Evolutionary conservation across 805 yeast species (phyloP), one percentile per base, ranked within the genome.

Genomic region (Candida chilensis): DNA sequence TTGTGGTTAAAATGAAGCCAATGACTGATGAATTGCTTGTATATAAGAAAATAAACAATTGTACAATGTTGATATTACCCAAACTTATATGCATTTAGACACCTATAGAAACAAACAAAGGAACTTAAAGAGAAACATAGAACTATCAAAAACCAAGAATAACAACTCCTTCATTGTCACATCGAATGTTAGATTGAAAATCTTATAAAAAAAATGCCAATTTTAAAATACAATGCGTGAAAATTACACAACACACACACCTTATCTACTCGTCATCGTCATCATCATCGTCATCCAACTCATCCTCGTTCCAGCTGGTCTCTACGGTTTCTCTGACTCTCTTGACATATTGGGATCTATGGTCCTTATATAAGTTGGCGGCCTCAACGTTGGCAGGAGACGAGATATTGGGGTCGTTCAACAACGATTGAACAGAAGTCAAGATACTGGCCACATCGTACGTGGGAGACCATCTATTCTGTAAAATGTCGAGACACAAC

Each of bases 331-430:
- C 94, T 41, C 94, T 74, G 12, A 92, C 98, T 39, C 96, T 64
- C 51, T 86, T 86, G 32, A 79, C 73, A 51, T 92, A 92, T 57
- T 88, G 96, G 17, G 88, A 78, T 39, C 94, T 77, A 52, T 92
- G 97, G 53, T 92, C 98, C 53, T 85, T 84, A 60, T 86, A 92
- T 47, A 92, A 63, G 39, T 86, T 88, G 2, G 98, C 96, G 4
- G 97, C 97, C 55, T 92, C 98, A 5, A 85, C 97, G 45, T 92
- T 92, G 2, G 98, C 98, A 1, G 98, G 98, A 16, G 95, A 83
- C 31, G 88, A 78, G 28, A 88, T 94, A 52, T 92, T 92, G 12
- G 98, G 98, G 52, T 92, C 98, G 56, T 92, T 92, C 43, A 92
- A 65, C 38, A 92, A 67, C 33, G 88, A 78, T 53, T 92, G 98